A percentile compares a stretch with the other conserved stretches of the same genome.
Evolutionary conservation across 2,329 filamentous ascomycete genomes (phyloP).

Genomic region (Fusarium newnesense): DNA sequence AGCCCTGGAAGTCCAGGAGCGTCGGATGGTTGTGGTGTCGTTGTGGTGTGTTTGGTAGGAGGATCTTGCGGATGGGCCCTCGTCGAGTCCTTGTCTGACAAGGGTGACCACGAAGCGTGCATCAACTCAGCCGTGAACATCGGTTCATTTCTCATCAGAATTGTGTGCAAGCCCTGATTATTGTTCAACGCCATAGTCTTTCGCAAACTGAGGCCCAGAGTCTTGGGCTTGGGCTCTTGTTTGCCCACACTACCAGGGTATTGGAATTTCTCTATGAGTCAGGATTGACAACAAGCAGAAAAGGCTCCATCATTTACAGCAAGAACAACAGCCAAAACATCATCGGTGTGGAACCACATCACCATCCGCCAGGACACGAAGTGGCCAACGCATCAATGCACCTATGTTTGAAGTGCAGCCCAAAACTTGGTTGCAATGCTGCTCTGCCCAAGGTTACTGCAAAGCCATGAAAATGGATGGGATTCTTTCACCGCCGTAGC

Average conservation of each 20-base stretch:
- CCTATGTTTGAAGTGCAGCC: slow-evolving; percentile 19
- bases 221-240: slow-evolving; percentile 13
- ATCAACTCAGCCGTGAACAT: slow-evolving; percentile 31
- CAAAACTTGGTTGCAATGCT: slow-evolving; percentile 36
- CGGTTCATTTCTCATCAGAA: slow-evolving; percentile 20
- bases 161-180: slow-evolving; percentile 16
- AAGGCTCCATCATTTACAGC: slow-evolving; percentile 25
- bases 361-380: slow-evolving; percentile 28
- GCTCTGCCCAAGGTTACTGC: slow-evolving; percentile 33
- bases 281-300: slow-evolving; percentile 26
- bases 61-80: slow-evolving; percentile 23
- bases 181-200: slow-evolving; percentile 7
- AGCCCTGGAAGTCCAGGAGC: slow-evolving; percentile 23
- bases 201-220: slow-evolving; percentile 19
- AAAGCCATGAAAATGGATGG: slow-evolving; percentile 32
- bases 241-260: slow-evolving; percentile 15
- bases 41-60: slow-evolving; percentile 41
- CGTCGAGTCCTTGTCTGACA: slow-evolving; percentile 28
- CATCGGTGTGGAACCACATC: slow-evolving; percentile 35
- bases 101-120: slow-evolving; percentile 23
- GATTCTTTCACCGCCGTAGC: slow-evolving; percentile 32
- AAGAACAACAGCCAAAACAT: slow-evolving; percentile 28
- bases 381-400: slow-evolving; percentile 40
- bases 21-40: slow-evolving; percentile 44
- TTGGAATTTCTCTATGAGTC: slow-evolving; percentile 28